Conservation (phyloP, 208 protist genomes). For the Acanthamoeba sp. region DNA sequence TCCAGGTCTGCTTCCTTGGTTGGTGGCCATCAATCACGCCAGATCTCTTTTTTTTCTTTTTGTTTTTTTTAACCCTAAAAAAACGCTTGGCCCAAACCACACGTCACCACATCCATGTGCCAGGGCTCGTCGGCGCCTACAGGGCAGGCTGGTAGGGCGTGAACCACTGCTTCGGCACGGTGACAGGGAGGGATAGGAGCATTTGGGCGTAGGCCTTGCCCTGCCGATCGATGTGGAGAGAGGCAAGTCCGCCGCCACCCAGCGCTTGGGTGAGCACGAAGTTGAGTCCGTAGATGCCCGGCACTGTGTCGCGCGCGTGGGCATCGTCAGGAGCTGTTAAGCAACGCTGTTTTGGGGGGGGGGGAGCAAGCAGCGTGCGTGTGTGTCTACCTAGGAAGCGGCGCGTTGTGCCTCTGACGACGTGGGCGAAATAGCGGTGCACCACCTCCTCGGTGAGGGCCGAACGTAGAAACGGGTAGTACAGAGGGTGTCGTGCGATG, state of each 20-base stretch:
- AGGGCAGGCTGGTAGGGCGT: neutral
- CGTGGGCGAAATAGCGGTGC: slow-evolving; percentile 39
- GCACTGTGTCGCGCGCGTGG: neutral
- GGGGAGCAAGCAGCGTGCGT: too few species aligned
- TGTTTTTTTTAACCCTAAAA: too few species aligned
- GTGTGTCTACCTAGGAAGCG: slow-evolving; percentile 54
- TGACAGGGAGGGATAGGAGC: slow-evolving; percentile 56
- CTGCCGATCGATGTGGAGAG: slow-evolving; percentile 41
- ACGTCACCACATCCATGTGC: too few species aligned
- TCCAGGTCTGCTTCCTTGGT: too few species aligned
- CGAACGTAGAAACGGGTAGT: slow-evolving; percentile 46
- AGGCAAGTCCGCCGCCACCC: slow-evolving; percentile 44
- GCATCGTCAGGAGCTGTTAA: slow-evolving; percentile 1
- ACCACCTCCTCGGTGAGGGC: slow-evolving; percentile 56
- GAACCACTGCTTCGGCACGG: slow-evolving; percentile 36
- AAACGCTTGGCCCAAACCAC: too few species aligned
- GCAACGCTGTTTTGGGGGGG: too few species aligned
- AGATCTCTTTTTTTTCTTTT: too few species aligned
- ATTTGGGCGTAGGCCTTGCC: slow-evolving; percentile 72
- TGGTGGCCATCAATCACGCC: too few species aligned
- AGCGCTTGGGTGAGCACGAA: slow-evolving; percentile 67
- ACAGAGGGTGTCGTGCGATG: neutral
- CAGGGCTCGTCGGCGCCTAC: too few species aligned
- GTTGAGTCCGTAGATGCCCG: slow-evolving; percentile 51
- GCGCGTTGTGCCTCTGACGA: slow-evolving; percentile 50